Base-by-base conservation (phyloP, 2,329 filamentous ascomycete genomes). In the Fusarium sacchari region DNA sequence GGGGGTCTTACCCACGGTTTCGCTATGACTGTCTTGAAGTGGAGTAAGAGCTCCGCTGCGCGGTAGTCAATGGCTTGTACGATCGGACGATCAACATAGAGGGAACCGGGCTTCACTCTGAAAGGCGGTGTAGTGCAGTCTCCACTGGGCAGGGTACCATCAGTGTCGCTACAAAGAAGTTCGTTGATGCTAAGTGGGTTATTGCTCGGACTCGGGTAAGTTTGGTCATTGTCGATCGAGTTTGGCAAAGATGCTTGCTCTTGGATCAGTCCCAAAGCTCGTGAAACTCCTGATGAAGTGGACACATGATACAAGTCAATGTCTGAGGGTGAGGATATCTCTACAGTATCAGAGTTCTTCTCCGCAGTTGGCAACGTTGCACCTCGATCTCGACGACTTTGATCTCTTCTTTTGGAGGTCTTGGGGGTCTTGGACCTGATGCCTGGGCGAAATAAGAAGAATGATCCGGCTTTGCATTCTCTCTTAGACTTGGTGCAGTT, bases 341-440 rank as follows among this genome's bases (percentile, higher is more conserved):
- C 10, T 10, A 39, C 15, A 18, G 14, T 9, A 22, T 37, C n/a
- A 8, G 14, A 36, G 14, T 13, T 22, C 2, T 5, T 37, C 11
- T n/a, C 34, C 10, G 34, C 12, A 17, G 10, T 7, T 28, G 3
- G 5, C 0, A 18, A 3, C 28, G 14, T 2, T 28, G 10, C 17
- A 22, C 20, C 39, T 28, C 14, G 14, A n/a, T 39, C 17, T 28
- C 14, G 24, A 4, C 24, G 5, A 7, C 2, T 1, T 28, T 5
- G 17, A 22, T 26, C n/a, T 53, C 34, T 28, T 6, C 13, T 7
- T 9, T 28, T n/a, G 5, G 24, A 17, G 6, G 24, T 17, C 18
- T 37, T 37, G 13, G 42, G 9, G 15, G n/a, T 24, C 15, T 17
- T 24, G 46, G 50, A n/a, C 11, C 28, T 39, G 34, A 53, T 53